These are phyloP conservation scores for Puccinia coronata DNA, from an alignment of 1,284 basidiomycete genomes.

Conservation along the genomic window DNA sequence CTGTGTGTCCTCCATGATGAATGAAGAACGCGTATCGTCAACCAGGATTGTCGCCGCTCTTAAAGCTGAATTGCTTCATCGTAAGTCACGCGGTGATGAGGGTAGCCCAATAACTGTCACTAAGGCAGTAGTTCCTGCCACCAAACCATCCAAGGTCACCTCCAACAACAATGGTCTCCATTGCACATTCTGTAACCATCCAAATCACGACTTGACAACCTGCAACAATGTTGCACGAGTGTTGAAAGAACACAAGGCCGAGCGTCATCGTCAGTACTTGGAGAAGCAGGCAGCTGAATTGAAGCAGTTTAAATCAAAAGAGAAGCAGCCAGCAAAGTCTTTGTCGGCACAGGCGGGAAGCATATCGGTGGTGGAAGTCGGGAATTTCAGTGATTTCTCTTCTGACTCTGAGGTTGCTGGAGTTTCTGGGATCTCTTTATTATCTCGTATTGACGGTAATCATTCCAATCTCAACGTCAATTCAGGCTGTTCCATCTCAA, in stretches of 20 bases:
- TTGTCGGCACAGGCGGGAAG: background rate
- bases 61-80: background rate
- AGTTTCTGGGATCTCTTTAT: background rate
- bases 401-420: background rate
- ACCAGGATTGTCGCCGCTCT: background rate
- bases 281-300: too few relatives aligned
- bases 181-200: slow-evolving; percentile 8
- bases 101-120: background rate
- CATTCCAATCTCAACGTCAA: too few relatives aligned
- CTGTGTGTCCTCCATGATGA: slow-evolving; percentile 22
- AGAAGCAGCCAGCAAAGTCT: background rate
- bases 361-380: background rate
- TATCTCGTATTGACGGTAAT: background rate
- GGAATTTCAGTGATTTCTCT: background rate
- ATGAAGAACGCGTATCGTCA: background rate
- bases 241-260: background rate
- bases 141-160: background rate
- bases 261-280: too few relatives aligned
- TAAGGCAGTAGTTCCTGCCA: background rate
- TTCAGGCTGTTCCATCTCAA: too few relatives aligned
- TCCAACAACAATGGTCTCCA: background rate
- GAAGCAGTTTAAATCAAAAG: background rate
- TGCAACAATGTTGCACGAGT: background rate
- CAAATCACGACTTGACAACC: background rate
- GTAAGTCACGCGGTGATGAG: background rate